Base-by-base conservation (phyloP, 2,329 filamentous ascomycete genomes). In the Fusarium hainanense region DNA sequence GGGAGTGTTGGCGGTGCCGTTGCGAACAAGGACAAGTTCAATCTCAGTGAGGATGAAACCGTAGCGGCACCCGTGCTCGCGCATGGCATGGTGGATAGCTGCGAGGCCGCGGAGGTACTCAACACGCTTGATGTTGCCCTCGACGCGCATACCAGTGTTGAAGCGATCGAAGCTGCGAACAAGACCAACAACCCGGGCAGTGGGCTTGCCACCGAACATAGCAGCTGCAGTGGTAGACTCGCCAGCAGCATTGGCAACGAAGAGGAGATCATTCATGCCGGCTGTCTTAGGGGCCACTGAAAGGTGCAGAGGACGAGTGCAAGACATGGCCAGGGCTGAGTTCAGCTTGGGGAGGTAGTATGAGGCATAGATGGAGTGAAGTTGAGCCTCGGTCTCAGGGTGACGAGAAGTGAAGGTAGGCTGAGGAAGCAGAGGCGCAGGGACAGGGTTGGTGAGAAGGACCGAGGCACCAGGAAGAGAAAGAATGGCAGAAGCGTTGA, bases 21-120 rank as follows among this genome's bases (percentile, higher is more conserved):
- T 93, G 75, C 94, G 93, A 2, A 97, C 93, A 73, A 96, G 90
- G 41, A 98, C 90, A 11, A 98, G 89, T 82, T 98, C 95, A 74
- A 97, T 97, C 82, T 98, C 95, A 2, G 93, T 98, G 77, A 98
- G 89, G 79, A 98, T 95, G 84, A 97, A 98, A 57, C 95, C 95
- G 79, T 98, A 98, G 63, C 95, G 90, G 78, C 93, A 97, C 71
- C 90, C 90, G 82, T 97, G 93, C 82, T 97, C 93, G 79, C 95
- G 93, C 93, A 98, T 97, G 76, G 91, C 90, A 77, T 93, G 89
- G 81, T 98, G 95, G 46, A 98, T 84, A 74, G 97, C 93, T 0
- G 94, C 87, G 7, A 98, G 88, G 2, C 93, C 93, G 52, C 92
- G 90, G 21, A 98, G 90, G 82, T 98, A 98, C 80, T 95, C 90